Evolutionary conservation across 352 stramenopile species (phyloP).

Genomic region (Blastocystis sp.): DNA sequence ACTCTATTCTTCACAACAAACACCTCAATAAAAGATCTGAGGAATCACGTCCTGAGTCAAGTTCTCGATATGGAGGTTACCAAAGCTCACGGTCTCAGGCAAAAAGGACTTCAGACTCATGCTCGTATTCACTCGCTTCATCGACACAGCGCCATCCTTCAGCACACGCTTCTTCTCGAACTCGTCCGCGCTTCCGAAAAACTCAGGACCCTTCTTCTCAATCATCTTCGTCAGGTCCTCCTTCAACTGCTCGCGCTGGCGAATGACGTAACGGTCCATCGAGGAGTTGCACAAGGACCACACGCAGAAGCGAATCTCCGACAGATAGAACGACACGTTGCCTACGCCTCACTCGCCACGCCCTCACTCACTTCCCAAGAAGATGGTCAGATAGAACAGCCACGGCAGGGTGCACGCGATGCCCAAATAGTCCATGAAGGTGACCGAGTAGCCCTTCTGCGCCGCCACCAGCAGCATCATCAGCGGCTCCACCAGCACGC

Average conservation of each 20-base stretch:
- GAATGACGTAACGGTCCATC: slow-evolving; percentile 38
- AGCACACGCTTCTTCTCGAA: slow-evolving; percentile 70
- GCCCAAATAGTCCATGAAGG: slow-evolving; percentile 57
- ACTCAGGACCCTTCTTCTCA: slow-evolving; percentile 46
- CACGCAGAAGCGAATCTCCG: slow-evolving; percentile 18
- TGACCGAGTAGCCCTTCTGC: background rate
- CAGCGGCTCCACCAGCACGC: slow-evolving; percentile 37
- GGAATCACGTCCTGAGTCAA: slow-evolving; percentile 45
- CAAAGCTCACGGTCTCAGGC: slow-evolving; percentile 16
- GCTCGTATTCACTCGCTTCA: slow-evolving; percentile 53
- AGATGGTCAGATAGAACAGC: slow-evolving; percentile 65
- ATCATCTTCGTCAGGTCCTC: slow-evolving; percentile 39
- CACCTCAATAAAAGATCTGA: slow-evolving; percentile 47
- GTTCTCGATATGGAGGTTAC: slow-evolving; percentile 3
- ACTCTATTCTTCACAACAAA: background rate
- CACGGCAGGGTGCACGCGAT: slow-evolving; percentile 43
- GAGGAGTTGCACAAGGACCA: background rate
- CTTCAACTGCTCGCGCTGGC: slow-evolving; percentile 57
- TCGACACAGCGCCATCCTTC: slow-evolving; percentile 57
- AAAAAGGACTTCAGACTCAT: slow-evolving; percentile 19
- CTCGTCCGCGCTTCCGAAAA: slow-evolving; percentile 47
- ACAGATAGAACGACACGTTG: background rate
- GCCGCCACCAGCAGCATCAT: slow-evolving; percentile 21
- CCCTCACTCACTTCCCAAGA: background rate
- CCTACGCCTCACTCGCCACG: background rate